Evolutionary conservation across 345 rosid species (phyloP).

Genomic region (Capsella bursapastoris): DNA sequence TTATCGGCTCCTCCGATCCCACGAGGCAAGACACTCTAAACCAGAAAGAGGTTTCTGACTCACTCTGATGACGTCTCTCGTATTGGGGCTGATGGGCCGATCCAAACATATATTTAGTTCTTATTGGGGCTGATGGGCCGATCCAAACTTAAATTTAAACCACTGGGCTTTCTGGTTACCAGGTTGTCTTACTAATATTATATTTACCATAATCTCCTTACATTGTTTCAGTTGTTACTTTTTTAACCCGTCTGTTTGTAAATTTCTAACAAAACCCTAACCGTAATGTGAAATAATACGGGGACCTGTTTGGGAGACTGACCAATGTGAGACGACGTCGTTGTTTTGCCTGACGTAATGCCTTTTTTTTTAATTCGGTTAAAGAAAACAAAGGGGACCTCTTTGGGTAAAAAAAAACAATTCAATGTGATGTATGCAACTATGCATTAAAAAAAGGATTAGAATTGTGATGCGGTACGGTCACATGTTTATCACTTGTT

Average conservation of each 20-base stretch:
- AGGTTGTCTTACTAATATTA: background rate
- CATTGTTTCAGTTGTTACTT: background rate
- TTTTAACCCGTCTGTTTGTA: background rate
- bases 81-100: constrained; percentile 22
- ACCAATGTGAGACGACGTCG: background rate
- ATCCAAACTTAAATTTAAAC: background rate
- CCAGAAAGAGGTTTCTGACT: background rate
- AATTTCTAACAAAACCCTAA: background rate
- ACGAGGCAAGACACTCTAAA: background rate
- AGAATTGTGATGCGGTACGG: constrained; percentile 20
- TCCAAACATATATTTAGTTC: background rate
- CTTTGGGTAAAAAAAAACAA: background rate
- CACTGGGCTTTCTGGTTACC: constrained; percentile 1
- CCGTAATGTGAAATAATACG: no score
- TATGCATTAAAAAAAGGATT: background rate
- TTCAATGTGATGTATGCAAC: constrained; percentile 1
- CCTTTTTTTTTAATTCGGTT: background rate
- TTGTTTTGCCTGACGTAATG: background rate
- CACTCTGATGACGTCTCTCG: constrained; percentile 16
- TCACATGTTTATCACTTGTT: constrained; percentile 37
- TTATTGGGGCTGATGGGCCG: constrained; percentile 22
- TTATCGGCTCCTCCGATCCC: constrained; percentile 31
- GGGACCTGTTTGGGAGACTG: no score
- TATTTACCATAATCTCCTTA: background rate
- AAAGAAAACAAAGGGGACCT: background rate